A percentile compares a stretch with the other conserved stretches of the same genome.
These are phyloP conservation scores for Citrus unshiu DNA, from an alignment of 345 rosid genomes.

Conservation along the genomic window DNA sequence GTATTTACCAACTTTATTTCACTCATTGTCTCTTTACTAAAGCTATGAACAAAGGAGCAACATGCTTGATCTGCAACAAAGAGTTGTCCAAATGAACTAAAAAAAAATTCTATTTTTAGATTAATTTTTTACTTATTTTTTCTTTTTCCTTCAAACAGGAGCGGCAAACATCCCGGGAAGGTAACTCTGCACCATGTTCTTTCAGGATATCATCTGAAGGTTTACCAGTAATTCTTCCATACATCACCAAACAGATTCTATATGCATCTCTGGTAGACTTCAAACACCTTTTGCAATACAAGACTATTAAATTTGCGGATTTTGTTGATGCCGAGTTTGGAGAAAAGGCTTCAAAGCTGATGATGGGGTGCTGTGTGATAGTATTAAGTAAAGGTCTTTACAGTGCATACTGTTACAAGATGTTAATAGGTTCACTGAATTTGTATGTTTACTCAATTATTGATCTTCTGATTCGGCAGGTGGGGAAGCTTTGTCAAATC, in stretches of 20 bases:
- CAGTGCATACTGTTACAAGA: not conserved
- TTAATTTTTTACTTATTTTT: not conserved
- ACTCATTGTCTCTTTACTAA: not conserved
- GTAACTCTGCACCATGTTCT: constrained; percentile 60
- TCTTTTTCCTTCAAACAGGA: constrained; percentile 38
- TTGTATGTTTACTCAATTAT: not conserved
- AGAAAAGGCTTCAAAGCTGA: constrained; percentile 64
- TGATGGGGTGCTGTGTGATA: constrained; percentile 80
- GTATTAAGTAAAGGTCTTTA: constrained; percentile 56
- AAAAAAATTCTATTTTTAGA: not conserved
- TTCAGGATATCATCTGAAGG: constrained; percentile 97
- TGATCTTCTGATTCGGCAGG: constrained; percentile 25
- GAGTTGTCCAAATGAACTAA: not conserved
- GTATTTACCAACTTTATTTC: not conserved
- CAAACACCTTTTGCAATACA: constrained; percentile 77
- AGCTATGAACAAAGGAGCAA: not conserved
- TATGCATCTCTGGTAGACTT: constrained; percentile 60
- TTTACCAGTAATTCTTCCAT: constrained; percentile 81
- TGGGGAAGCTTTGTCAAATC: constrained; percentile 26
- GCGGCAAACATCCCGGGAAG: constrained; percentile 87
- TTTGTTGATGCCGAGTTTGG: constrained; percentile 65
- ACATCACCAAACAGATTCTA: constrained; percentile 77
- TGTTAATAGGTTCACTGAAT: not conserved
- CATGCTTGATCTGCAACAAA: not conserved
- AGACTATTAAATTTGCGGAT: constrained; percentile 67